Base-by-base conservation (phyloP, 805 yeast species). In the Maudiozyma serrabonitensis region DNA sequence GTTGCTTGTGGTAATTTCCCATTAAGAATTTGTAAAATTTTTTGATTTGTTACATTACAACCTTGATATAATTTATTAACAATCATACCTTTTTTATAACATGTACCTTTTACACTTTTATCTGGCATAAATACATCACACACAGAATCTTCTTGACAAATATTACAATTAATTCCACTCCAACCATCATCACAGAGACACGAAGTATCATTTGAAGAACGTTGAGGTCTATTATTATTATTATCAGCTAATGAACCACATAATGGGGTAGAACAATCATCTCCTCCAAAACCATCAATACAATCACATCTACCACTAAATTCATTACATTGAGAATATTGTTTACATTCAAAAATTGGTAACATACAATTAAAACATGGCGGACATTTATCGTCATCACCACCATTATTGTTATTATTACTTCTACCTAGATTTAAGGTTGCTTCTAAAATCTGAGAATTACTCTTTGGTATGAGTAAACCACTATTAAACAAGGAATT, bases 351-450 rank as follows among this genome's bases (percentile, higher is more conserved):
- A 60, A 86, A 89, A 54, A 89, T 84, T 2, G 97, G 95, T 12
- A 89, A 74, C 74, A 88, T 85, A 71, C 99, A 93, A 67, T 93
- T 91, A 77, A 93, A 93, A 61, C 97, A 87, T 0, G 95, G 95
- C 0, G 95, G 95, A 59, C 95, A 87, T 46, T 76, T 72, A 11
- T 72, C 79, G 28, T 54, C 51, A 34, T 15, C 38, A 15, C 18
- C 38, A 4, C 38, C n/a, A 6, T 34, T n/a, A 15, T n/a, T n/a
- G 7, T 35, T 35, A 28, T 28, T 28, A 28, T 35, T 15, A 35
- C 6, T 15, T 35, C 18, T 35, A 35, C 18, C 38, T n/a, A 15
- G 38, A 35, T 35, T 35, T n/a, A 35, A 28, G 6, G 32, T 11
- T 28, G 32, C 32, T 28, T 8, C 32, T 11, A 28, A 28, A 28